A percentile compares a stretch with the other conserved stretches of the same genome.
Conservation (phyloP, 106 monocot genomes). For the Vanilla planifolia region DNA sequence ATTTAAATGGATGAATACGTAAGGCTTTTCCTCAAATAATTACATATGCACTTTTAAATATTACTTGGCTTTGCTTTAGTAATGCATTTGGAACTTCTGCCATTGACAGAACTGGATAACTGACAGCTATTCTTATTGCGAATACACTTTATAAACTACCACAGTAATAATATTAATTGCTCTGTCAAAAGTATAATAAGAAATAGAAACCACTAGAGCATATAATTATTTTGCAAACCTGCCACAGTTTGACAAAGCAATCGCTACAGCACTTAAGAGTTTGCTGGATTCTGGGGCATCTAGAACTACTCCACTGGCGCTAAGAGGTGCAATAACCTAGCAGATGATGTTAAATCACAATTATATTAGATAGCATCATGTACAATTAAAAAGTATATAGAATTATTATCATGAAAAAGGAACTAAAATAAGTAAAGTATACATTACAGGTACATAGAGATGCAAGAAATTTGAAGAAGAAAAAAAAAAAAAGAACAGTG, state of each 20-base stretch:
- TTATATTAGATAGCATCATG: not conserved
- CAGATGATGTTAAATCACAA: conserved; percentile 2
- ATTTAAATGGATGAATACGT: too few relatives aligned
- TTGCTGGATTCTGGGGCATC: conserved; percentile 93
- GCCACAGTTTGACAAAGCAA: conserved; percentile 95
- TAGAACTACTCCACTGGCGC: conserved; percentile 90
- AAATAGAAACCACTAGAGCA: too few relatives aligned
- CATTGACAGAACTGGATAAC: too few relatives aligned
- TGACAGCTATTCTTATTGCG: too few relatives aligned
- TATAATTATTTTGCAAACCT: conserved; percentile 35
- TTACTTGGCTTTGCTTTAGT: too few relatives aligned
- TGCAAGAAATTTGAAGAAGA: not conserved
- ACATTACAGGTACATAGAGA: not conserved
- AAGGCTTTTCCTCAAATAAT: too few relatives aligned
- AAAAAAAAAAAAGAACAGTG: too few relatives aligned
- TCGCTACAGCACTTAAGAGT: conserved; percentile 86
- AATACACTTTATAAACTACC: too few relatives aligned
- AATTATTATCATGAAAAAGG: not conserved
- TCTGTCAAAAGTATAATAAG: too few relatives aligned
- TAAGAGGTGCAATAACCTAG: conserved; percentile 82
- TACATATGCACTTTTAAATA: too few relatives aligned
- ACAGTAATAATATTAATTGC: too few relatives aligned
- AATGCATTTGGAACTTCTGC: too few relatives aligned
- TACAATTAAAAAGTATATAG: not conserved
- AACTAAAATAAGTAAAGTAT: not conserved